These are phyloP conservation scores for Debaryomyces hansenii DNA, from an alignment of 805 yeast genomes.

Conservation along the genomic window DNA sequence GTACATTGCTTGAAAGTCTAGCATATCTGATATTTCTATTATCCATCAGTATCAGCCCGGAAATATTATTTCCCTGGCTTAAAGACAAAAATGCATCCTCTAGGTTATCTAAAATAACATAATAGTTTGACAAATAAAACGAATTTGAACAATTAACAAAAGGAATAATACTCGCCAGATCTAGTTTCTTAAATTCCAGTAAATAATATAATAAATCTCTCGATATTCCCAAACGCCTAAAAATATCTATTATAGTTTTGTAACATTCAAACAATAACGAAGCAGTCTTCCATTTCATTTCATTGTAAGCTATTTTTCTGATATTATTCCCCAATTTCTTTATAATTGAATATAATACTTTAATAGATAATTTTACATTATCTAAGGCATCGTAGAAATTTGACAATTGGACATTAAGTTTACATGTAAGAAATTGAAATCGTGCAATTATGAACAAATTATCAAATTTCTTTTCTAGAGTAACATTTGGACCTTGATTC, in stretches of 20 bases:
- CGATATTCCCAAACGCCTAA: constrained; percentile 52
- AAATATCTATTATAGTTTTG: constrained; percentile 35
- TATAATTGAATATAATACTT: constrained; percentile 53
- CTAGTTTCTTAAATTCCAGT: constrained; percentile 47
- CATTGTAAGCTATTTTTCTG: constrained; percentile 17
- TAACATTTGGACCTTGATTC: constrained; percentile 7
- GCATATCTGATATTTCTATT: background rate
- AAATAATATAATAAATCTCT: constrained; percentile 59
- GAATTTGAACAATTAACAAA: constrained; percentile 16
- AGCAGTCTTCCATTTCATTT: constrained; percentile 38
- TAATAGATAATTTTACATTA: constrained; percentile 49
- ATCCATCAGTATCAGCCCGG: background rate
- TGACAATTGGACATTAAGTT: constrained; percentile 14
- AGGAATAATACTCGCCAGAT: constrained; percentile 27
- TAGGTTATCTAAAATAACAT: background rate
- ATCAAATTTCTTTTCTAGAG: constrained; percentile 19
- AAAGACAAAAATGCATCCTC: background rate
- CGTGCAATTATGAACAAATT: constrained; percentile 32
- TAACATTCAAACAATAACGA: constrained; percentile 37
- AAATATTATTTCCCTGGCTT: background rate
- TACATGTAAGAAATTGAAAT: constrained; percentile 33
- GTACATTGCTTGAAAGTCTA: background rate
- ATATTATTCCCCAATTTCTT: constrained; percentile 33
- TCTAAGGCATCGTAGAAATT: constrained; percentile 29
- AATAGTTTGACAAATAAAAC: constrained; percentile 6